Base-by-base conservation (phyloP, 257 asterid species). In the Rehmannia glutinosa region DNA sequence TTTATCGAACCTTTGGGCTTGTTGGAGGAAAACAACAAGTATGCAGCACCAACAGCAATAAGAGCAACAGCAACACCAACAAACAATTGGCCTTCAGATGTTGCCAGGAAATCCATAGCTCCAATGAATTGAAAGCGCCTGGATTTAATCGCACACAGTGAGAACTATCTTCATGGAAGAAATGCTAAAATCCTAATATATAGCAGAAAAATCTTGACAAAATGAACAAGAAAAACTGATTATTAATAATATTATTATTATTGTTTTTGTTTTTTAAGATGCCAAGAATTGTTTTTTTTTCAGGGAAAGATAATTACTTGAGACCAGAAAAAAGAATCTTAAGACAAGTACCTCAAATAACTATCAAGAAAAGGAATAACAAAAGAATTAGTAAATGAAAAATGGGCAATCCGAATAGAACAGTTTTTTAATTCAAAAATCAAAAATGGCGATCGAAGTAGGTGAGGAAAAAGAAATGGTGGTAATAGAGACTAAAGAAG, bases 91-190 rank as follows among this genome's bases (percentile, higher is more conserved):
- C 87, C 88, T 69, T 87, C 97, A 56, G 91, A 64, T 62, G 88
- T 77, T 50, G 91, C 90, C 81, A 86, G 33, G 73, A 86, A 82
- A 72, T 83, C 95, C 98, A 92, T 90, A 50, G 70, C 76, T 66
- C 76, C 58, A 65, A 62, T 7, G 27, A 39, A 60, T 33, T 42
- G 17, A 27, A 58, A 73, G 41, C 36, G 17, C 83, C 86, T 80
- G 68, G 36, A 36, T 2, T 46, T 61, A 56, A 54, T 55, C 56
- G 58, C 33, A 35, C 12, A 17, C 15, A 62, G 33, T 47, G 25
- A 66, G 62, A 16, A 28, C 47, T 50, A 39, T n/a, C n/a, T n/a
- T n/a, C n/a, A n/a, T n/a, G n/a, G n/a, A n/a, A n/a, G n/a, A 20
- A 46, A 21, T 28, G 23, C 28, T 3, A 1, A 35, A 23, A 3